These are phyloP conservation scores for Russula emetica DNA, from an alignment of 768 basidiomycete genomes.

Conservation along the genomic window DNA sequence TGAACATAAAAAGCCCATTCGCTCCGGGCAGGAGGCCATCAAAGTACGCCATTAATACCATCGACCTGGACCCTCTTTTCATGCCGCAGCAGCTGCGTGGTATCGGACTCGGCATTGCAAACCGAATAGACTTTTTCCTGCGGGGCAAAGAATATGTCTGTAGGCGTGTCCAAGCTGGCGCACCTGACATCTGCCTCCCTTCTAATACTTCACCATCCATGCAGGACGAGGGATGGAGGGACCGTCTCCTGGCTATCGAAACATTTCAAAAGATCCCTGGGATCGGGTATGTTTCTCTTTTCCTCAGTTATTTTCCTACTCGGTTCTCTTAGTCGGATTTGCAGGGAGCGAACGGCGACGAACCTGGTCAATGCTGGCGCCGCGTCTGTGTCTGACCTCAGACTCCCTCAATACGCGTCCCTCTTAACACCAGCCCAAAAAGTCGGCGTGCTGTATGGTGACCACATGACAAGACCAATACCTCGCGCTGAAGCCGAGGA, in stretches of 20 bases:
- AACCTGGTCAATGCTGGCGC: constrained; percentile 52
- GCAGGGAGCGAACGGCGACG: constrained; percentile 35
- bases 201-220: constrained; percentile 10
- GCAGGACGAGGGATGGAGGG: constrained; percentile 27
- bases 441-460: constrained; percentile 40
- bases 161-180: constrained; percentile 12
- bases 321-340: background rate
- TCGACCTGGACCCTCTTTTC: background rate
- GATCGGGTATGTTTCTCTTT: constrained; percentile 43
- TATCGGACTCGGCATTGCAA: constrained; percentile 27
- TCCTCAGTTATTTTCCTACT: background rate
- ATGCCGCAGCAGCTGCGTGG: constrained; percentile 20
- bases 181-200: background rate
- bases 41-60: constrained; percentile 12
- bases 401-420: constrained; percentile 35
- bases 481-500: constrained; percentile 42
- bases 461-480: constrained; percentile 38
- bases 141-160: constrained; percentile 27
- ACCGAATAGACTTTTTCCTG: constrained; percentile 27
- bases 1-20: constrained; percentile 15
- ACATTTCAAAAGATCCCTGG: constrained; percentile 41
- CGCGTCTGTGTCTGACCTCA: constrained; percentile 41
- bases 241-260: constrained; percentile 31
- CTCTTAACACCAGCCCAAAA: constrained; percentile 40
- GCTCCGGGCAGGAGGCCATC: constrained; percentile 23